Evolutionary conservation across 768 basidiomycete species (phyloP), one percentile per base, ranked within the genome.

Genomic region (Suillus placidus): DNA sequence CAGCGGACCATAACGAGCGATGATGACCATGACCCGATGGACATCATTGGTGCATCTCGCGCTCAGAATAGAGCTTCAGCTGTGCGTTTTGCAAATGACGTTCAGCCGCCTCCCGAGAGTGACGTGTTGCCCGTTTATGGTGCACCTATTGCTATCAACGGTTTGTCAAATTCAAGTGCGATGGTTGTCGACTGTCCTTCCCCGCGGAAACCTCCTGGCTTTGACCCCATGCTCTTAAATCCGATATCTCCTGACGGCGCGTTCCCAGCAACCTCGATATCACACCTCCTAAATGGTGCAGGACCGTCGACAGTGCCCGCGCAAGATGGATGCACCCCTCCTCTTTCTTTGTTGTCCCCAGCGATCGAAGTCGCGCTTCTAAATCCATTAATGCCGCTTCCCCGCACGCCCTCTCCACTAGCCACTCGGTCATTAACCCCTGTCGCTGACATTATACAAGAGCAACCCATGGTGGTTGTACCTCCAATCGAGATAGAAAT

Each of bases 141-240:
- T 26, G 58, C 26, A 32, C 40, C 40, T 60, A 26, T n/a, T 6
- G n/a, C 26, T 8, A 45, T n/a, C 12, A 64, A 35, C 6, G 52
- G 16, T 9, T 38, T 61, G 30, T 34, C 65, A 8, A 73, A 73
- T 3, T 30, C 65, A 10, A 75, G 73, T 4, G 67, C 64, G 16
- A 84, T 84, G 82, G 66, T 68, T n/a, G 76, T 82, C 6, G 84
- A 84, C 69, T 64, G 65, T 38, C 61, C 71, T 34, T 61, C 69
- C 37, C 70, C 56, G 6, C 79, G 79, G 54, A 75, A 76, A 20
- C 70, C 76, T 26, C 26, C 74, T 18, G 86, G 85, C 8, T 87
- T 88, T 64, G 82, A 85, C 68, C 80, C 83, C 23, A 72, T 77
- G 20, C 78, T 89, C 43, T 78, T 89, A 42, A 89, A 88, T 66